Base-by-base conservation (phyloP, 345 rosid species). In the Combretum micranthum region DNA sequence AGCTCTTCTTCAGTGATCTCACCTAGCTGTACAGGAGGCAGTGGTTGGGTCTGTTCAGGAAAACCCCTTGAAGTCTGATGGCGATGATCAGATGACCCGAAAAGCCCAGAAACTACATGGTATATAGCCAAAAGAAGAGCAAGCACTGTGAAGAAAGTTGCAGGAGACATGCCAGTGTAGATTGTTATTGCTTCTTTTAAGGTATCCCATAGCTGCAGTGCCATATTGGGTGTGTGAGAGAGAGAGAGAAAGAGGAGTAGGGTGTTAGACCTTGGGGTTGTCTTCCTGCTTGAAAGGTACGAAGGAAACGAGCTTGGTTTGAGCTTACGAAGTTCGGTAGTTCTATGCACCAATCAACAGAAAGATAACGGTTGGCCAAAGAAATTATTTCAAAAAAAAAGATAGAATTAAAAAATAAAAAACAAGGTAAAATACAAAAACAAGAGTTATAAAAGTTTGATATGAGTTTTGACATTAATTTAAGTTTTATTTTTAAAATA, bases 141-240 rank as follows among this genome's bases (percentile, higher is more conserved):
- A 13, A 87, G 66, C 18, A 79, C 64, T 15, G 97, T 83, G 63
- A 90, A 90, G 81, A 94, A 81, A 32, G 83, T 64, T 0, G 90
- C 71, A 42, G 97, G 96, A 47, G 97, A 85, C 26, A 87, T 79
- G 52, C 99, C 96, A 2, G 97, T 90, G 84, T 94, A 94, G 21
- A 70, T 81, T 20, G 80, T 70, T 45, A 90, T 85, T 14, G 96
- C 86, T 61, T 83, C 96, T 77, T 84, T 87, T 7, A 90, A 65
- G 51, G 95, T 81, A 50, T 83, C 90, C 99, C 97, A 94, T 47
- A 87, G 87, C 46, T 82, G 81, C 65, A 94, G 64, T 52, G 87
- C 95, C 99, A 94, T 94, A 42, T 53, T 45, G 44, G 53, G 13
- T 39, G 17, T 13, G 39, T 16, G 26, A 4, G 60, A 57, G 19